Evolutionary conservation across 2,329 filamentous ascomycete genomes (phyloP), one percentile per base, ranked within the genome.

Genomic region (Stachybotrys chlorohalonatus): DNA sequence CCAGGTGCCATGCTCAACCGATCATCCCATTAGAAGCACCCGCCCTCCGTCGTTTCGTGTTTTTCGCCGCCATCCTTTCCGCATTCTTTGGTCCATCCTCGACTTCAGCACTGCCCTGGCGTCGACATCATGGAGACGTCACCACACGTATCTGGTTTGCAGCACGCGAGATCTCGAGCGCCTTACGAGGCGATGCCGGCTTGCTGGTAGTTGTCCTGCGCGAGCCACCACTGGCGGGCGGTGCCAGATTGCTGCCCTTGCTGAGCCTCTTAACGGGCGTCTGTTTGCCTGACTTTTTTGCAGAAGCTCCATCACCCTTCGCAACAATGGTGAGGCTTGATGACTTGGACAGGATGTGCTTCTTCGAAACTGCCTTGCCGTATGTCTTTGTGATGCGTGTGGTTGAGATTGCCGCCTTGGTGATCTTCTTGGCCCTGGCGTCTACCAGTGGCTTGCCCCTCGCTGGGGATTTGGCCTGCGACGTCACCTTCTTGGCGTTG

Each of bases 351-450:
- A 59, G 54, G 45, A 54, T 53, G 45, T 62, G 59, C 54, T 59
- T 62, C 56, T 63, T 63, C n/a, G 52, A 54, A 16, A 57, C 58
- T 48, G 63, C 53, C 53, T 61, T 59, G 30, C 58, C 56, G 39
- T 67, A 67, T 6, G 65, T 64, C 53, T 66, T 64, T n/a, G 64
- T 63, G n/a, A 66, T 60, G 4, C 64, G 63, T 48, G 60, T 65
- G 11, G 60, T 55, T 42, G 36, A 9, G 53, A 61, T 57, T n/a
- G 59, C 56, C 24, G 62, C 62, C 31, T 36, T 51, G 11, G 60
- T 59, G 32, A 59, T 61, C 60, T 68, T 69, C 59, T 68, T 68
- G 2, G 66, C 55, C 7, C 64, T 53, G 11, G 55, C 59, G 4
- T 62, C 61, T 7, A 64, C 61, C 49, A 63, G 61, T 31, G 59